Evolutionary conservation across 495 filamentous ascomycete genomes (phyloP), one percentile per base, ranked within the genome.

Genomic region (Melanomma pulvis-pyrius): DNA sequence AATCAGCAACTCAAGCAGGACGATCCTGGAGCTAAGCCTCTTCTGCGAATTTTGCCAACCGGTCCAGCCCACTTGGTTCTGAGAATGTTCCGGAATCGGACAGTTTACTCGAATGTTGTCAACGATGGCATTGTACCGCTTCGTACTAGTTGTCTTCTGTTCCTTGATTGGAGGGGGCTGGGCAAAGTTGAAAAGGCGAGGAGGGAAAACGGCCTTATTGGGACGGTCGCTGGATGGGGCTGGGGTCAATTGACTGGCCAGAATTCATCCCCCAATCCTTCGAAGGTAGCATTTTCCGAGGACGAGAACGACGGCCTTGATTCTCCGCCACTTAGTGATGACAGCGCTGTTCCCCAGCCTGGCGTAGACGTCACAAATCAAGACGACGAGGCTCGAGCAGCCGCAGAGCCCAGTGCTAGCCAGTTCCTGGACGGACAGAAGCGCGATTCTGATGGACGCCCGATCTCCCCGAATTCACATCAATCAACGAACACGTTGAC

Each of bases 51-150:
- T 65, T 77, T 98, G 17, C 94, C 94, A 0, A 93, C 92, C 25
- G 94, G 94, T 21, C 94, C 96, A 28, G 94, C 94, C 6, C 93
- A 98, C 77, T 84, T 86, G 41, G 92, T 90, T 0, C 79, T 98
- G 55, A 85, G 87, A 71, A 91, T 88, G 75, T 98, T 98, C 71
- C 83, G 91, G 49, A 96, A 94, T 73, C 82, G 96, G 19, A 98
- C 94, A 0, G 82, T 97, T 0, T 98, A 98, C 74, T 96, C 93
- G 1, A 98, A 98, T 72, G 92, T 98, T 28, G 96, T 98, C 47
- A 98, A 98, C 77, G 94, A 98, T 78, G 94, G 94, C 2, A 97
- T 98, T 73, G 94, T 98, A 7, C 94, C 94, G 1, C 75, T 98
- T 39, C 85, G 96, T 12, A 98, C 94, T 13, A 97, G 96, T 54